These are phyloP conservation scores for Geotrichum carabidarum DNA, from an alignment of 1,139 yeast species.

Conservation along the genomic window DNA sequence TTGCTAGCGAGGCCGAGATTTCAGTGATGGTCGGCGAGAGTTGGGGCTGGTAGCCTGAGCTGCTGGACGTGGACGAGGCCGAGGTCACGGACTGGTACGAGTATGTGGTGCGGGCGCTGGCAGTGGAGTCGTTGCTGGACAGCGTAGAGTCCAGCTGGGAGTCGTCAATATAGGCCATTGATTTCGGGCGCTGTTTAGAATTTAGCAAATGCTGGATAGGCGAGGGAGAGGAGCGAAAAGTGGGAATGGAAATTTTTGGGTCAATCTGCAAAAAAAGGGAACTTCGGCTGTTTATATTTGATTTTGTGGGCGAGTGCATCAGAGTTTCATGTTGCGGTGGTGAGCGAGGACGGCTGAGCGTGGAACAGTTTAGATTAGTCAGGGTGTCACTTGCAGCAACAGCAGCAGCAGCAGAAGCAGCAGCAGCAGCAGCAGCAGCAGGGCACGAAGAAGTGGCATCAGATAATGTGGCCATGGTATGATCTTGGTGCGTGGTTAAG, in stretches of 20 bases:
- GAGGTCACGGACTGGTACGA: background rate
- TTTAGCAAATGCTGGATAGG: background rate
- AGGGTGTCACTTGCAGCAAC: background rate
- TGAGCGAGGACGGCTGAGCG: background rate
- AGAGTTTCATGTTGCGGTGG: too few species aligned
- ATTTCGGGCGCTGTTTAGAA: background rate
- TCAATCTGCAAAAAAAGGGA: background rate
- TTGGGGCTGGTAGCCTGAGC: background rate
- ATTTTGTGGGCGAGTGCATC: background rate
- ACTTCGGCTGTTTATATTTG: background rate
- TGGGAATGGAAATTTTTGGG: background rate
- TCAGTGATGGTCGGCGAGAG: background rate
- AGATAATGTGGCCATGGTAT: too few species aligned
- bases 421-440: background rate
- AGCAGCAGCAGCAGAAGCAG: background rate
- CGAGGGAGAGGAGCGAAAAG: background rate
- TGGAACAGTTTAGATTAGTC: background rate
- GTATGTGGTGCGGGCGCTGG: background rate
- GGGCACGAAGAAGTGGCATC: background rate
- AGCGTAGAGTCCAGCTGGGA: conserved; percentile 7
- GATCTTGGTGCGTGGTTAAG: too few species aligned
- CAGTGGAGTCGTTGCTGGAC: conserved; percentile 1
- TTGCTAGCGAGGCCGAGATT: background rate
- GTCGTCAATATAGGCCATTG: conserved; percentile 7
- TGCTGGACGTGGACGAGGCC: background rate